Base-by-base conservation (phyloP, 2,329 filamentous ascomycete genomes). In the Phyllosticta citrichinensis region DNA sequence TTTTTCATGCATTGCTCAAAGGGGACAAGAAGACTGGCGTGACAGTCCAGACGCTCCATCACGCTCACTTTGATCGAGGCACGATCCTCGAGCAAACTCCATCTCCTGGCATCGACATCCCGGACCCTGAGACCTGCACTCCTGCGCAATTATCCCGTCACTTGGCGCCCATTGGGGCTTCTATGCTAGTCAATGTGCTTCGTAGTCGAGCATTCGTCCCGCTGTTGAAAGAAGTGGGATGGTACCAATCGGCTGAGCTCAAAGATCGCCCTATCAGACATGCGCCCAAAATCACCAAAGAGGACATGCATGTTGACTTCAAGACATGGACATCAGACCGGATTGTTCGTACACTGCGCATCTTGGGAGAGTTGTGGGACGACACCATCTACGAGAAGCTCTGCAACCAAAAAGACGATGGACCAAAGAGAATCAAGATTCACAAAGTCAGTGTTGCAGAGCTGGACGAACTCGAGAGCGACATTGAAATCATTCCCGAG, bases 21-120 rank as follows among this genome's bases (percentile, higher is more conserved):
- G 76, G 80, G 12, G 78, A 83, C 60, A 68, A 69, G 0, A 75
- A 77, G 62, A 90, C 88, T 0, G 94, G 94, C 24, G 81, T 97
- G 22, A 88, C 89, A 0, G 78, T 99, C 25, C 94, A 99, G 73
- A 97, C 93, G 0, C 81, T 99, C 47, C 85, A 97, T 71, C 81
- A 84, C 1, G 75, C 77, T 17, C 75, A 80, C 55, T 97, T 97
- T 70, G 94, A 99, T 72, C 83, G 85, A 63, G 94, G 94, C 27
- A 73, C 78, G 2, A 81, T 97, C 10, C 79, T 99, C 25, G 80
- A 83, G 17, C 91, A 95, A 73, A 75, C 71, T 0, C 79, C 82
- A 0, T 62, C 69, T 0, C 84, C 84, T 0, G 84, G 83, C 1
- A 68, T 83, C 3, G 64, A 68, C 1, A 77, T 90, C 33, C 75